Base-by-base conservation (phyloP, 345 rosid genomes). In the Combretum micranthum region DNA sequence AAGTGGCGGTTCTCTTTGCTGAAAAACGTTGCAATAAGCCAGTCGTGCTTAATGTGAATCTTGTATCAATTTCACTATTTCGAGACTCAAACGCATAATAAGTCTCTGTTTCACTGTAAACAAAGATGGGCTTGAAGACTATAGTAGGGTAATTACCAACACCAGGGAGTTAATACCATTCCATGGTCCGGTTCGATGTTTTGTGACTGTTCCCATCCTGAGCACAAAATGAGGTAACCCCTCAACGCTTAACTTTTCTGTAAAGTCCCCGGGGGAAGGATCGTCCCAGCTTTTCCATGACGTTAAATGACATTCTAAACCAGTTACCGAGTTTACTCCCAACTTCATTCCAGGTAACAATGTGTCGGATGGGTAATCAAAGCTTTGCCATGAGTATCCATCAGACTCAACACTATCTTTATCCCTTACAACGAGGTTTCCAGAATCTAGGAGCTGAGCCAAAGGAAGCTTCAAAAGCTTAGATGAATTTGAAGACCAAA, bases 331-430 rank as follows among this genome's bases (percentile, higher is more conserved):
- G 47, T 65, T 57, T 69, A 62, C 44, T 9, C 68, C 71, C 2
- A 68, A 11, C 44, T 64, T 76, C 84, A 73, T 79, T 8, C 55
- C 73, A 0, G 77, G 65, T 23, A 76, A 60, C 44, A 73, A 12
- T 15, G 79, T 71, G 42, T 73, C 66, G 2, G 71, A 62, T 0
- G 77, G 77, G 55, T 64, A 44, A 46, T 77, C 71, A 47, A 80
- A 77, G 47, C 80, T 74, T 43, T 77, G 82, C 76, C 82, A 80
- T 20, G 13, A 15, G 20, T n/a, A n/a, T n/a, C n/a, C 56, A 32
- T 22, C 44, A 22, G 18, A 18, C 1, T 25, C 42, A 2, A 1
- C 51, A 20, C 12, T 11, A 1, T 15, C 47, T 13, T 1, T 17
- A 1, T 71, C 70, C 45, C 50, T 62, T 8, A 76, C 56, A 7